Evolutionary conservation across 371 early-diverging fungal genomes (phyloP).

Genomic region (Mucor irregularis): DNA sequence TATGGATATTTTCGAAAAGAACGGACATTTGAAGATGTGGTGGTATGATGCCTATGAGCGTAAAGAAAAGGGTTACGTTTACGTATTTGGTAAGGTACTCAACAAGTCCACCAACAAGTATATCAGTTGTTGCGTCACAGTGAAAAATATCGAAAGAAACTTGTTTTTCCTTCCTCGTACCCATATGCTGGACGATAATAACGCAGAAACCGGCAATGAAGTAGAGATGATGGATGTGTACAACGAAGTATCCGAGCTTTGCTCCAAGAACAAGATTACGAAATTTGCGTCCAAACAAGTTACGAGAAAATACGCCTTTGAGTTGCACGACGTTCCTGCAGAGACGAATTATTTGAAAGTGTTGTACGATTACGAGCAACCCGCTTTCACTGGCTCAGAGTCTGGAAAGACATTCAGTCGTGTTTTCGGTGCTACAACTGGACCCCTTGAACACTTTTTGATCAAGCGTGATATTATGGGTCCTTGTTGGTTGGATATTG

Average conservation of each 20-base stretch:
- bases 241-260: slow-evolving; percentile 70
- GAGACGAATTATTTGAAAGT: slow-evolving; percentile 88
- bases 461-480: slow-evolving; percentile 96
- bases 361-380: slow-evolving; percentile 73
- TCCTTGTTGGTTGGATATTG: slow-evolving; percentile 91
- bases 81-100: slow-evolving; percentile 87
- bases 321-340: slow-evolving; percentile 79
- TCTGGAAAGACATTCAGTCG: slow-evolving; percentile 83
- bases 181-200: slow-evolving; percentile 54
- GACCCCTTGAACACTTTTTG: slow-evolving; percentile 90
- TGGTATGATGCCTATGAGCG: slow-evolving; percentile 95
- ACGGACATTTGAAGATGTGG: slow-evolving; percentile 71
- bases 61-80: slow-evolving; percentile 74
- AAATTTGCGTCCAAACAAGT: slow-evolving; percentile 66
- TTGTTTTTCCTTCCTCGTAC: slow-evolving; percentile 85
- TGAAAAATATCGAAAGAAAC: slow-evolving; percentile 83
- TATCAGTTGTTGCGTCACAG: slow-evolving; percentile 83
- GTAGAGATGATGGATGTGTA: slow-evolving; percentile 73
- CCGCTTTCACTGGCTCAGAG: slow-evolving; percentile 68
- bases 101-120: slow-evolving; percentile 51
- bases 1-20: slow-evolving; percentile 54
- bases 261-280: slow-evolving; percentile 56
- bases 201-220: slow-evolving; percentile 56
- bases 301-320: slow-evolving; percentile 91
- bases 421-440: slow-evolving; percentile 87